Evolutionary conservation across 2,329 filamentous ascomycete genomes (phyloP).

Genomic region (Epichloe amarillans): DNA sequence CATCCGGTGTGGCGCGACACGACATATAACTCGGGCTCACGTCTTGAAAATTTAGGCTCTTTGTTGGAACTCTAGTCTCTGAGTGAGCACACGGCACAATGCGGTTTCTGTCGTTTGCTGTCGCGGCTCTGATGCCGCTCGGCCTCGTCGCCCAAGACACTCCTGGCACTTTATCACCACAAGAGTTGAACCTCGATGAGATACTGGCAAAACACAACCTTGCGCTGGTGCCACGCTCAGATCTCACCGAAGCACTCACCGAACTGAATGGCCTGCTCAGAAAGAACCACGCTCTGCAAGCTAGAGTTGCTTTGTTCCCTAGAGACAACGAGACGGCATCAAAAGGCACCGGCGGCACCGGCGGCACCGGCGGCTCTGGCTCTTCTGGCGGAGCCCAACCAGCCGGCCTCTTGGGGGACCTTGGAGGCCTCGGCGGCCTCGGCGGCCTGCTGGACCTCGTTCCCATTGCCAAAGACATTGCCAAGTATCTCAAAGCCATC

Average conservation of each 20-base stretch:
- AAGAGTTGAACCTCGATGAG: conserved; percentile 26
- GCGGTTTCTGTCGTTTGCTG: conserved; percentile 23
- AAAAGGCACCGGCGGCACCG: not conserved
- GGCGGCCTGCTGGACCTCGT: conserved; percentile 12
- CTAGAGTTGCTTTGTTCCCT: conserved; percentile 1
- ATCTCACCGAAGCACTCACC: conserved; percentile 30
- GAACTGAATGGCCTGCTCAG: conserved; percentile 28
- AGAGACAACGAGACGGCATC: not conserved
- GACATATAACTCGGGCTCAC: not conserved
- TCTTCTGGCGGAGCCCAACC: conserved; percentile 1
- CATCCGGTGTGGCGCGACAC: not conserved
- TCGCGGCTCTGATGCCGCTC: conserved; percentile 21
- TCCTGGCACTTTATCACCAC: conserved; percentile 12
- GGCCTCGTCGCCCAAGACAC: conserved; percentile 18
- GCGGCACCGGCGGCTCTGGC: not conserved
- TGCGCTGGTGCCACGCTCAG: conserved; percentile 29
- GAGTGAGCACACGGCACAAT: conserved; percentile 13
- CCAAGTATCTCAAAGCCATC: conserved; percentile 4
- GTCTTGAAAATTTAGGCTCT: not conserved
- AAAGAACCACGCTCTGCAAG: conserved; percentile 11
- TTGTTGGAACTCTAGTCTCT: not conserved
- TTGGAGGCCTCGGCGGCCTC: conserved; percentile 9
- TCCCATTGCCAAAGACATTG: conserved; percentile 14
- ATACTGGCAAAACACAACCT: conserved; percentile 30
- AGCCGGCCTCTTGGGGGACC: conserved; percentile 6